Conservation (phyloP, 169 alveolate species). For the Fabrea salina region DNA sequence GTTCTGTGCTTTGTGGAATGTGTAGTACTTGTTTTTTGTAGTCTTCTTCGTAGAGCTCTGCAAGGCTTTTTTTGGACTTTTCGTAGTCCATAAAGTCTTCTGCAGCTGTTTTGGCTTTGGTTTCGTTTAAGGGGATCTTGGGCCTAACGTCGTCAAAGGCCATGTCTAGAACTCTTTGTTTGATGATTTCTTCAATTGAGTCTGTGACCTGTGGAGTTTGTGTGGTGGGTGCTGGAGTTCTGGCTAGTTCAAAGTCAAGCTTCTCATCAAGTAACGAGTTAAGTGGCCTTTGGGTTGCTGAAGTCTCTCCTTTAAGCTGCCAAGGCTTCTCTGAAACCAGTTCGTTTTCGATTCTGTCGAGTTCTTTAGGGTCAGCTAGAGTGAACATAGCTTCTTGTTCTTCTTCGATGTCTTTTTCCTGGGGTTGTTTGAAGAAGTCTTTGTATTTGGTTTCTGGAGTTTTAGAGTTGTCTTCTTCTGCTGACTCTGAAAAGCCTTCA, state of each 20-base stretch:
- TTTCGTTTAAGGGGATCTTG: conserved; percentile 5
- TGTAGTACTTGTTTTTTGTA: conserved; percentile 31
- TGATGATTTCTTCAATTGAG: conserved; percentile 44
- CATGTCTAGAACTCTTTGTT: conserved; percentile 49
- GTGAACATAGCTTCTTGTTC: conserved; percentile 31
- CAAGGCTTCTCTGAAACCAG: conserved; percentile 42
- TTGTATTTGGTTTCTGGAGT: neutral
- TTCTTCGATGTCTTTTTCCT: conserved; percentile 17
- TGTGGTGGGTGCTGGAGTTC: conserved; percentile 39
- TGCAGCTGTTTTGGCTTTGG: conserved; percentile 28
- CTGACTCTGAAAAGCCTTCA: neutral
- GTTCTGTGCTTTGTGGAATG: conserved; percentile 27
- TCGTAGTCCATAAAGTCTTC: conserved; percentile 47
- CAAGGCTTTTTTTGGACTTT: conserved; percentile 55
- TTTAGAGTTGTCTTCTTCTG: conserved; percentile 9
- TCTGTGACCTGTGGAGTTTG: conserved; percentile 33
- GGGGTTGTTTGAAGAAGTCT: neutral
- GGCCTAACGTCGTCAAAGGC: conserved; percentile 57
- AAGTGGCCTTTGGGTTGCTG: conserved; percentile 38
- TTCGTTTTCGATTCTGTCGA: conserved; percentile 41
- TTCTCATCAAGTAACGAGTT: conserved; percentile 43
- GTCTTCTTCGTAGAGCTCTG: conserved; percentile 57
- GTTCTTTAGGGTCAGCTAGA: conserved; percentile 19
- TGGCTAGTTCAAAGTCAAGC: conserved; percentile 45
- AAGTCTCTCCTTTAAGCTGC: conserved; percentile 52